A percentile compares a stretch with the other conserved stretches of the same genome.
Evolutionary conservation across 2,329 filamentous ascomycete species (phyloP).

Genomic region (Exophiala dermatitidis): DNA sequence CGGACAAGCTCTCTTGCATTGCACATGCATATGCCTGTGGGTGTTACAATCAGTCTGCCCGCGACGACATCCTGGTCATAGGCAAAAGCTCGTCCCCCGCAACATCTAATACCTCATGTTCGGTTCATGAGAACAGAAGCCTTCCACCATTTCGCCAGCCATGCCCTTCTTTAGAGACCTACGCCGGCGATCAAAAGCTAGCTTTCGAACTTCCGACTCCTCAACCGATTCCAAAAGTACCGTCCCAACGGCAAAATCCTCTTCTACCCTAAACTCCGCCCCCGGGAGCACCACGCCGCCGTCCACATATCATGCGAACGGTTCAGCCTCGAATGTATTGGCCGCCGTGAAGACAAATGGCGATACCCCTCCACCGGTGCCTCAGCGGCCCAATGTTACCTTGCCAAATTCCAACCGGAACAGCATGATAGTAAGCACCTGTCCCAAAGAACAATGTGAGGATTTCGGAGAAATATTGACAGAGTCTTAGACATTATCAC

Average conservation of each 20-base stretch:
- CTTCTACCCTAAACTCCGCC: slow-evolving; percentile 54
- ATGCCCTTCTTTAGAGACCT: slow-evolving; percentile 67
- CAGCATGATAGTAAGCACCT: slow-evolving; percentile 36
- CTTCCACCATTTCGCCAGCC: background rate
- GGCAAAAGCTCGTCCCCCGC: slow-evolving; percentile 4
- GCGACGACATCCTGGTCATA: slow-evolving; percentile 6
- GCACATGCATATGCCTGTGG: slow-evolving; percentile 20
- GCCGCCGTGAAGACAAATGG: slow-evolving; percentile 46
- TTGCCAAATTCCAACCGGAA: slow-evolving; percentile 37
- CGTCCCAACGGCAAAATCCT: slow-evolving; percentile 56
- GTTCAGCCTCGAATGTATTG: slow-evolving; percentile 57
- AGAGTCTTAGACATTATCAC: slow-evolving; percentile 29
- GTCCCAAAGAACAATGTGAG: background rate
- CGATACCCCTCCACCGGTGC: slow-evolving; percentile 39
- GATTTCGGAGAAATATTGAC: slow-evolving; percentile 1
- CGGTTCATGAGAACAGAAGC: slow-evolving; percentile 4
- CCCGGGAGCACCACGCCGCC: slow-evolving; percentile 66
- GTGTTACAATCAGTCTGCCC: slow-evolving; percentile 10
- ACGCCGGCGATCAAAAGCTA: slow-evolving; percentile 67
- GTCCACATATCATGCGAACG: slow-evolving; percentile 60
- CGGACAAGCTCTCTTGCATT: slow-evolving; percentile 10
- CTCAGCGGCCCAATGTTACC: slow-evolving; percentile 41
- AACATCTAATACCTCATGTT: slow-evolving; percentile 11
- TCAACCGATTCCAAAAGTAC: slow-evolving; percentile 56
- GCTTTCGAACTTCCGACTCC: slow-evolving; percentile 60